A percentile compares a stretch with the other conserved stretches of the same genome.
Conservation (phyloP, 495 filamentous ascomycete species). For the Penicillium roqueforti region DNA sequence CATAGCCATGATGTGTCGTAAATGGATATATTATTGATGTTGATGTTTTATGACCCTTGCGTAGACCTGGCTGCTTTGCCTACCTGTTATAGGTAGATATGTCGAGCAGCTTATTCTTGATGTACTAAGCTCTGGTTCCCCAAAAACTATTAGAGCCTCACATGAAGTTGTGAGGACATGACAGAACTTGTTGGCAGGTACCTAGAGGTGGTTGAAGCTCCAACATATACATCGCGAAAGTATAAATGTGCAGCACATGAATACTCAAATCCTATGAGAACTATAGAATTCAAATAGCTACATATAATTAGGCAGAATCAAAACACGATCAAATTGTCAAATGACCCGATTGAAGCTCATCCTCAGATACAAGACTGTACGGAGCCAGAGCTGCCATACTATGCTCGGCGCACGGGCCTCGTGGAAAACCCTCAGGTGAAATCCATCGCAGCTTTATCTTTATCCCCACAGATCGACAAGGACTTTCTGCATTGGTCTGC, state of each 20-base stretch:
- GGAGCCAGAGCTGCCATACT: not conserved
- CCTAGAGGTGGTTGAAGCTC: not conserved
- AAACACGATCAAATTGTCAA: not conserved
- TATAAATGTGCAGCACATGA: not conserved
- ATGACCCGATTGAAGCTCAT: not conserved
- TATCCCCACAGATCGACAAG: slow-evolving; percentile 13
- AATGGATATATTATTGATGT: slow-evolving; percentile 24
- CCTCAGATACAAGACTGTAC: not conserved
- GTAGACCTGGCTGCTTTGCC: not conserved
- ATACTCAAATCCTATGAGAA: not conserved
- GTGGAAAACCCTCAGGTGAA: slow-evolving; percentile 1
- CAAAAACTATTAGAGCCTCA: not conserved
- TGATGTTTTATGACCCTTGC: not conserved
- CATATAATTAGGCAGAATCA: not conserved
- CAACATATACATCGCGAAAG: not conserved
- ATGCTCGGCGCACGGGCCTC: slow-evolving; percentile 1
- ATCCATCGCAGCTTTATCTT: slow-evolving; percentile 1
- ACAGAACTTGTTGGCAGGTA: not conserved
- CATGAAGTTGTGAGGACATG: not conserved
- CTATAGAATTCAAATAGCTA: not conserved
- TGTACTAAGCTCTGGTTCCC: not conserved
- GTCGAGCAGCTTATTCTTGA: not conserved
- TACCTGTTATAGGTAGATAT: not conserved
- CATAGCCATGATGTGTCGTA: slow-evolving; percentile 31
- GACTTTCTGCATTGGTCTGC: not conserved